phyloP scores from a whole-genome alignment of 805 yeast species.

The Saturnispora halmiae region DNA sequence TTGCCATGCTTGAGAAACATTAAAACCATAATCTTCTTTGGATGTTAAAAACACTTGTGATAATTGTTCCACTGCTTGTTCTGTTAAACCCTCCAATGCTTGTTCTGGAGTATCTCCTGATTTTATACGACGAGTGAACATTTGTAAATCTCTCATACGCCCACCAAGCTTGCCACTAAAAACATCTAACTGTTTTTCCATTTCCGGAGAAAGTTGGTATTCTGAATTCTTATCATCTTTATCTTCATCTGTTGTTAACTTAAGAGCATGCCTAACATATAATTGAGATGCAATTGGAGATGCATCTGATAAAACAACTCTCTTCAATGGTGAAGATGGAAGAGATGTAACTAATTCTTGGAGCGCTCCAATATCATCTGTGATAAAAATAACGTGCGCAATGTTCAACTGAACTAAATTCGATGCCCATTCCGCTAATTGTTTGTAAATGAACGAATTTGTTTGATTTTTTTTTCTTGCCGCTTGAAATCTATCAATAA shows the following conservation, averaged over 20 bases:
- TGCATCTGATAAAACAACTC: conserved; percentile 73
- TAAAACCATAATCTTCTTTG: conserved; percentile 38
- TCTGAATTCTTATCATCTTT: conserved; percentile 6
- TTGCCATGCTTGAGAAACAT: conserved; percentile 82
- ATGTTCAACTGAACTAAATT: conserved; percentile 61
- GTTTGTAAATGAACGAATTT: conserved; percentile 59
- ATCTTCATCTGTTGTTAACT: conserved; percentile 24
- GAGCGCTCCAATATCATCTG: conserved; percentile 75
- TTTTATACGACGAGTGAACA: conserved; percentile 76
- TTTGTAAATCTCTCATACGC: conserved; percentile 86
- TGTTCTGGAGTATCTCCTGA: conserved; percentile 77
- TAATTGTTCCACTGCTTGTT: conserved; percentile 80
- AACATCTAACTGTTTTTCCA: conserved; percentile 37
- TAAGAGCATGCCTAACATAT: conserved; percentile 56
- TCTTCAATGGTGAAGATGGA: conserved; percentile 82
- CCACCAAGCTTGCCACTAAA: conserved; percentile 81
- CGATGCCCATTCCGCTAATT: conserved; percentile 85
- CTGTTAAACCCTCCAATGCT: conserved; percentile 72
- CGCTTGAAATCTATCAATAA: conserved; percentile 61
- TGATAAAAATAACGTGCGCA: conserved; percentile 84
- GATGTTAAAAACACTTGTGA: conserved; percentile 61
- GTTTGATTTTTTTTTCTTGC: conserved; percentile 45
- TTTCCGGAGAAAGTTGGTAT: conserved; percentile 1
- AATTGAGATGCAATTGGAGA: conserved; percentile 56
- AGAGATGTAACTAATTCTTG: conserved; percentile 60